Evolutionary conservation across 257 asterid species (phyloP).

Genomic region (Thymus quinquecostatus): DNA sequence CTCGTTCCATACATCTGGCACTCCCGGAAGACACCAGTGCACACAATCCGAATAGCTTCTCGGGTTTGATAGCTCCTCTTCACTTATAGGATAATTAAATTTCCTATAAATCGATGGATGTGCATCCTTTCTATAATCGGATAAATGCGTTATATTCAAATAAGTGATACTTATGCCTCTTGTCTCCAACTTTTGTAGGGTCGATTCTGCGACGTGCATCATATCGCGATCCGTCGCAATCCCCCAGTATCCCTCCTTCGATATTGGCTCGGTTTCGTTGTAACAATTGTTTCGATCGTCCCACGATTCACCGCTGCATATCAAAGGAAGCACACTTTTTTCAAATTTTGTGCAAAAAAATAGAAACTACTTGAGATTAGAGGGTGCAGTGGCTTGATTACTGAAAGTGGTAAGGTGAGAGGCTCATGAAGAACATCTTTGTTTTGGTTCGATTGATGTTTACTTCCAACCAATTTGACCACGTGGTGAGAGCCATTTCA

Average conservation of each 20-base stretch:
- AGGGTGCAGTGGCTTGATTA: no score
- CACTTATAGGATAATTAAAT: slow-evolving; percentile 32
- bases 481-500: slow-evolving; percentile 18
- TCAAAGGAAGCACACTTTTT: not conserved
- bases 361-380: no score
- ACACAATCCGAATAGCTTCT: slow-evolving; percentile 43
- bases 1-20: slow-evolving; percentile 78
- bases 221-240: not conserved
- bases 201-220: slow-evolving; percentile 3
- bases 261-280: slow-evolving; percentile 14
- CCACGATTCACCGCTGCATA: not conserved
- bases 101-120: slow-evolving; percentile 59
- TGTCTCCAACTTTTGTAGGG: not conserved
- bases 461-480: no score
- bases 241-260: slow-evolving; percentile 8
- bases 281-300: not conserved
- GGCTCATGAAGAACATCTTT: no score
- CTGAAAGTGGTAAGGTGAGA: no score
- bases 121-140: slow-evolving; percentile 63
- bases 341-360: no score
- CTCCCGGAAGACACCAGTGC: slow-evolving; percentile 84
- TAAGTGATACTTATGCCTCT: slow-evolving; percentile 38
- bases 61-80: slow-evolving; percentile 46
- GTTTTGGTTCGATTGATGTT: no score
- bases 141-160: slow-evolving; percentile 63